Conservation (phyloP, 1,284 basidiomycete species). For the Phellinidium pouzarii region DNA sequence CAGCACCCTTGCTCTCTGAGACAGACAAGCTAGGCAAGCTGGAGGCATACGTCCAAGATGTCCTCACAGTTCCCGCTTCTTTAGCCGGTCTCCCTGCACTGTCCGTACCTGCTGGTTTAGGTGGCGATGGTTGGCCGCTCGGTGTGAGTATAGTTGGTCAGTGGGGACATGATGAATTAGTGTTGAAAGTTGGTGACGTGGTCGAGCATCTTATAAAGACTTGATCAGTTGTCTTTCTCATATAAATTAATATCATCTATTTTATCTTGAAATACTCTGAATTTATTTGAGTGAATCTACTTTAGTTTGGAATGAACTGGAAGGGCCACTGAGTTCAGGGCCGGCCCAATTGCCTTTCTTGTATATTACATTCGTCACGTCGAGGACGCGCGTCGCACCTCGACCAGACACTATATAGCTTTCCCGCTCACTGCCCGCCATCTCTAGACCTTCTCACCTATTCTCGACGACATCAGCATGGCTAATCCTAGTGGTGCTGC, state of each 20-base stretch:
- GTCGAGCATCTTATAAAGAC: background rate
- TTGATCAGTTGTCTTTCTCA: too few species aligned
- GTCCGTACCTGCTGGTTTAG: conserved; percentile 56
- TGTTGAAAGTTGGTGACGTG: conserved; percentile 33
- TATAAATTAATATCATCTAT: too few species aligned
- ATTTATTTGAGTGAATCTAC: too few species aligned
- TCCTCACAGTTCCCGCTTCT: conserved; percentile 88
- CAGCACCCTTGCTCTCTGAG: conserved; percentile 54
- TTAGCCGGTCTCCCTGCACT: conserved; percentile 85
- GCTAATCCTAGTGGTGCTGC: conserved; percentile 75
- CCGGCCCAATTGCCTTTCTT: background rate
- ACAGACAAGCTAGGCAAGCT: conserved; percentile 25
- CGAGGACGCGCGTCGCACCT: conserved; percentile 34
- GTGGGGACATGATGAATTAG: conserved; percentile 78
- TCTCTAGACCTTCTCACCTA: conserved; percentile 20
- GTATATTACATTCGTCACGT: conserved; percentile 26
- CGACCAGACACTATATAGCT: conserved; percentile 26
- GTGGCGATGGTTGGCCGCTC: conserved; percentile 72
- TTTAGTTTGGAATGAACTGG: conserved; percentile 5
- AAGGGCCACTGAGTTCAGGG: conserved; percentile 1
- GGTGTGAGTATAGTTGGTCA: conserved; percentile 84
- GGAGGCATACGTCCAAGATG: conserved; percentile 80
- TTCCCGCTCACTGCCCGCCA: conserved; percentile 17
- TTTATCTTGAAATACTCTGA: too few species aligned
- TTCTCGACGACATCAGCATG: conserved; percentile 32